Evolutionary conservation across 768 basidiomycete species (phyloP).

Genomic region (Boletus insuetus): DNA sequence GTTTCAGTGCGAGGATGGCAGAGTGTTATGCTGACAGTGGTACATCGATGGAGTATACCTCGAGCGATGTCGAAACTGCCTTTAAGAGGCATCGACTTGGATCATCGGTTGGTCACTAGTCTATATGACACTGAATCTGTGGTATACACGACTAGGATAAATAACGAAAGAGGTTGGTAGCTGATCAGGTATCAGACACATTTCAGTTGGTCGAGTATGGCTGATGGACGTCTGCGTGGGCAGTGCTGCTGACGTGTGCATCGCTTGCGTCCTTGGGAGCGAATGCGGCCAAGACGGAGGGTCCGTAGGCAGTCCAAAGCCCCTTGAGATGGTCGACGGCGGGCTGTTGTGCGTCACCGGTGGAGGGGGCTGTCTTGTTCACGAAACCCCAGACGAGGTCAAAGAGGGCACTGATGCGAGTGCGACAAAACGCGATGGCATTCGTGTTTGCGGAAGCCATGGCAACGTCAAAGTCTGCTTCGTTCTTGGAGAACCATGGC

Average conservation of each 20-base stretch:
- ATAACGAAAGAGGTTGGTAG: background rate
- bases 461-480: conserved; percentile 56
- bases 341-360: conserved; percentile 23
- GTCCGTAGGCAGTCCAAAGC: conserved; percentile 42
- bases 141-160: conserved; percentile 7
- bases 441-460: conserved; percentile 55
- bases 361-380: conserved; percentile 35
- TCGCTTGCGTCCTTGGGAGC: conserved; percentile 13
- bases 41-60: conserved; percentile 68
- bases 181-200: background rate
- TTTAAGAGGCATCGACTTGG: conserved; percentile 63
- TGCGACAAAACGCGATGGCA: conserved; percentile 51
- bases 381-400: conserved; percentile 43
- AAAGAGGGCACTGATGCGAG: conserved; percentile 48
- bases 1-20: conserved; percentile 63
- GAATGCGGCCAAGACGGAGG: conserved; percentile 36
- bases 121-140: conserved; percentile 2
- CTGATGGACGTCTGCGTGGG: background rate
- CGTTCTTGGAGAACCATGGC: conserved; percentile 59
- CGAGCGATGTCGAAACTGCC: conserved; percentile 70
- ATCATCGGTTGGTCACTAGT: conserved; percentile 15
- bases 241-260: conserved; percentile 6
- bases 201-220: conserved; percentile 15
- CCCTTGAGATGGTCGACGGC: conserved; percentile 32
- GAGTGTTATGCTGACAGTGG: conserved; percentile 80